Evolutionary conservation across 495 filamentous ascomycete species (phyloP).

Genomic region (Glutinoglossum americanum): DNA sequence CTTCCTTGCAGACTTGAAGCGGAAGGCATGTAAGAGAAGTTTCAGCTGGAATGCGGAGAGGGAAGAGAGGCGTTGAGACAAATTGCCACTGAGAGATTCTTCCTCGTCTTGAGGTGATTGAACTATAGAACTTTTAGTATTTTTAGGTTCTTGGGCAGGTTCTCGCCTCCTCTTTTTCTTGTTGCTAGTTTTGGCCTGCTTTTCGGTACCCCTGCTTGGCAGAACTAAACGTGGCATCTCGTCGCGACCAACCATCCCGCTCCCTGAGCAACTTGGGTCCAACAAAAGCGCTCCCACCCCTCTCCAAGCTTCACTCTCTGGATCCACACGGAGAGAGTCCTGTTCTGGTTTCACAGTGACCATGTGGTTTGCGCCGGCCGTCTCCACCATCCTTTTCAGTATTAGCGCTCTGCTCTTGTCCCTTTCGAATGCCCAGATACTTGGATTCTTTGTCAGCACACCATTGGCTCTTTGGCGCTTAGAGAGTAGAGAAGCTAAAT

Average conservation of each 20-base stretch:
- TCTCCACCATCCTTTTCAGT: constrained; percentile 59
- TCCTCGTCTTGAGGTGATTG: constrained; percentile 6
- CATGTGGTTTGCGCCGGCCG: constrained; percentile 42
- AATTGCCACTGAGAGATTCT: constrained; percentile 3
- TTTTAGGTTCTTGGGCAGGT: constrained; percentile 16
- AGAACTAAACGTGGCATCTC: constrained; percentile 40
- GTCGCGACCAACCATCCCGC: constrained; percentile 76
- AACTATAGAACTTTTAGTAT: constrained; percentile 4
- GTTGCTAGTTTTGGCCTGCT: constrained; percentile 10
- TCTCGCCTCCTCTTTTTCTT: constrained; percentile 25
- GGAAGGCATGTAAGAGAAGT: constrained; percentile 62
- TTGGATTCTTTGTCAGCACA: constrained; percentile 14
- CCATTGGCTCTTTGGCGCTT: constrained; percentile 3
- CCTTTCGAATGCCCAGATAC: constrained; percentile 51
- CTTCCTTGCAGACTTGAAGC: constrained; percentile 51
- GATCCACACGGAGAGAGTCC: constrained; percentile 63
- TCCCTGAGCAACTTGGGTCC: constrained; percentile 86
- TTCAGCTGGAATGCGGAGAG: constrained; percentile 57
- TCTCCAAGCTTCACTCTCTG: constrained; percentile 26
- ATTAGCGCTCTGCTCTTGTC: constrained; percentile 43
- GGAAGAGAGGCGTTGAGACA: constrained; percentile 36
- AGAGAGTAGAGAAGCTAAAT: constrained; percentile 53
- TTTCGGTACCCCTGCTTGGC: constrained; percentile 13
- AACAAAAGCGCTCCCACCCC: constrained; percentile 56
- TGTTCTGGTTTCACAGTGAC: constrained; percentile 45